These are phyloP conservation scores for Veloboletus limbatus DNA, from an alignment of 1,284 basidiomycete genomes.

Conservation along the genomic window DNA sequence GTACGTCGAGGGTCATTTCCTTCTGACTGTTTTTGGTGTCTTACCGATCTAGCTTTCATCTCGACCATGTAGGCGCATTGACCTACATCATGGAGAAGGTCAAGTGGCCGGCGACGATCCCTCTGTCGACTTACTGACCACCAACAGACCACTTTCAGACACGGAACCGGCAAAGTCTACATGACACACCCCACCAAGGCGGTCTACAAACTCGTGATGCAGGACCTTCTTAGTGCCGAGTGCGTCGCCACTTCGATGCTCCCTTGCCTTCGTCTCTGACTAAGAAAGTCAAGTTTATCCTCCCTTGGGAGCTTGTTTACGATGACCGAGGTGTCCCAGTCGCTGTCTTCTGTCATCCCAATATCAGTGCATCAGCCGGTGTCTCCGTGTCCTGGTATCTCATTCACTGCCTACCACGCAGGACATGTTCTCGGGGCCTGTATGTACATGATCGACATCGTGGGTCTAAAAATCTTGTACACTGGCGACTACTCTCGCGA, in stretches of 20 bases:
- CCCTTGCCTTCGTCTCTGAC: not conserved
- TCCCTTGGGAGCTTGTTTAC: conserved; percentile 79
- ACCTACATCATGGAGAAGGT: conserved; percentile 99
- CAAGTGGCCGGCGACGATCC: conserved; percentile 6
- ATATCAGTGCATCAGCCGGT: conserved; percentile 96
- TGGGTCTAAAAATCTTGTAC: conserved; percentile 91
- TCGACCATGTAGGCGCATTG: conserved; percentile 95
- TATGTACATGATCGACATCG: conserved; percentile 98
- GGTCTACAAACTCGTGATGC: conserved; percentile 98
- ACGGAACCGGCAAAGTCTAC: conserved; percentile 94
- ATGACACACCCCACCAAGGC: conserved; percentile 99
- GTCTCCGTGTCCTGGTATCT: conserved; percentile 82
- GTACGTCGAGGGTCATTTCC: conserved; percentile 45
- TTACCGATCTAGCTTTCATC: conserved; percentile 72
- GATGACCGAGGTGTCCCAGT: conserved; percentile 85
- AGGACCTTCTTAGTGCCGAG: conserved; percentile 95
- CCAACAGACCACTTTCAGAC: conserved; percentile 85
- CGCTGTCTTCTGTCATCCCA: conserved; percentile 87
- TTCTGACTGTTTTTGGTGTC: not conserved
- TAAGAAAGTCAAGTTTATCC: conserved; percentile 46
- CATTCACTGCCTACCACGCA: conserved; percentile 96
- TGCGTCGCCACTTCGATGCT: conserved; percentile 36
- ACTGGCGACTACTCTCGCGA: conserved; percentile 98
- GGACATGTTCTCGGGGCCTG: conserved; percentile 97
- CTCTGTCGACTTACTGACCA: conserved; percentile 5